Percentiles rank a stretch among this genome's conserved stretches.
These are phyloP conservation scores for Astrocystis sublimbata DNA, from an alignment of 495 filamentous ascomycete genomes.

Conservation along the genomic window DNA sequence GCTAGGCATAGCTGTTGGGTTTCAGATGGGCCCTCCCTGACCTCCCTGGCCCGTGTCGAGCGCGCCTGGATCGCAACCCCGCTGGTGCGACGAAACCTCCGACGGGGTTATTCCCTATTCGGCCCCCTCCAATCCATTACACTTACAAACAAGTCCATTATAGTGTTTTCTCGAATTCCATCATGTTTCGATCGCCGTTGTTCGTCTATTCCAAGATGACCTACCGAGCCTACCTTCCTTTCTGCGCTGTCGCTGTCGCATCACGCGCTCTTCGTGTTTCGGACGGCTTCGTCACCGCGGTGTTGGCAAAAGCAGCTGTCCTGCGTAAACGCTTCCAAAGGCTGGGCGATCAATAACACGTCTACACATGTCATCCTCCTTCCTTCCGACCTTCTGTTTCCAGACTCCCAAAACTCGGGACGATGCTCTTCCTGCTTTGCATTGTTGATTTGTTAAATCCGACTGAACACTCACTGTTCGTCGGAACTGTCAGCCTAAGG, in stretches of 20 bases:
- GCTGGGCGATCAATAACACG: background rate
- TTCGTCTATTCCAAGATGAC: too few species aligned
- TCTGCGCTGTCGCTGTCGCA: conserved; percentile 5
- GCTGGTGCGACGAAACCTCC: background rate
- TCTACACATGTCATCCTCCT: background rate
- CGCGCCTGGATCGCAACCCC: background rate
- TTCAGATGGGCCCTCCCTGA: background rate
- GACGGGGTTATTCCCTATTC: background rate
- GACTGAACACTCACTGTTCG: background rate
- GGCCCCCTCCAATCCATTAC: background rate
- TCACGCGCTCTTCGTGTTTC: conserved; percentile 9
- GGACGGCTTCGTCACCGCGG: background rate
- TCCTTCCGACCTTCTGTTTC: conserved; percentile 11
- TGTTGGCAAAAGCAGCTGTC: background rate
- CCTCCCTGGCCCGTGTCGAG: too few species aligned
- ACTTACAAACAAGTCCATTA: too few species aligned
- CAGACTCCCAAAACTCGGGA: background rate
- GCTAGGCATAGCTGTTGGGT: background rate
- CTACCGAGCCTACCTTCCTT: conserved; percentile 8
- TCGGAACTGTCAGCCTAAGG: background rate
- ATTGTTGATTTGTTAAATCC: too few species aligned
- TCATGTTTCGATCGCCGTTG: conserved; percentile 12
- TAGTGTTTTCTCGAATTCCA: background rate
- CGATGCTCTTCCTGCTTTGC: background rate
- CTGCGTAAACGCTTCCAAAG: background rate